Evolutionary conservation across 306 rosid genomes (phyloP).

Genomic region (Rubus idaeus): DNA sequence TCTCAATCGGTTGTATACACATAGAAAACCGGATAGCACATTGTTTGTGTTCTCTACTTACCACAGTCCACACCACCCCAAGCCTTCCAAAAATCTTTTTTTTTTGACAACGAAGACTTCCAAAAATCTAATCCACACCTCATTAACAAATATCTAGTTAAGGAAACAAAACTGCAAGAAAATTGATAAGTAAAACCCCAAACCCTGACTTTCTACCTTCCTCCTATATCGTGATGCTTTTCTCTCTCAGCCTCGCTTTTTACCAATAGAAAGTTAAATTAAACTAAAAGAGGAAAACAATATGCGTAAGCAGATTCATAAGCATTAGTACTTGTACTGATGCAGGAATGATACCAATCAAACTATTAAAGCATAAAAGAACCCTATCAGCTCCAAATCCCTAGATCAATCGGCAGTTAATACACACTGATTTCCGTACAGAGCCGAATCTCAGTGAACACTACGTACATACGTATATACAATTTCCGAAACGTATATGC

Average conservation of each 20-base stretch:
- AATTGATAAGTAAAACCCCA: neutral
- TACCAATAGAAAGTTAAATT: neutral
- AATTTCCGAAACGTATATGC: neutral
- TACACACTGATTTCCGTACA: too few species aligned
- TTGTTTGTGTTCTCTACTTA: neutral
- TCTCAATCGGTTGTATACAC: too few species aligned
- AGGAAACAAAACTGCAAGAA: neutral
- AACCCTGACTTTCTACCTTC: neutral
- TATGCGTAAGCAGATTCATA: neutral
- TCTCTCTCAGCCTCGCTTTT: neutral
- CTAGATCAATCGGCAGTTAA: neutral
- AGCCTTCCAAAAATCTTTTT: neutral
- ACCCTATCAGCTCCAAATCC: neutral
- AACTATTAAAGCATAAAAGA: neutral
- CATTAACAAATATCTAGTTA: neutral
- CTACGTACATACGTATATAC: too few species aligned
- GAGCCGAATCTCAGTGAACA: neutral
- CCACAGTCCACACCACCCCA: neutral
- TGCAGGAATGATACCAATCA: neutral
- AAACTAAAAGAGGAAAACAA: neutral
- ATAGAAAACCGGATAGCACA: neutral
- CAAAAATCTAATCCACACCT: neutral
- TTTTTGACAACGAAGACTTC: neutral
- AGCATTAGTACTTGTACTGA: neutral
- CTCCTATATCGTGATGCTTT: neutral